A percentile compares a stretch with the other conserved stretches of the same genome.
phyloP scores from a whole-genome alignment of 495 filamentous ascomycete species.

The Penicillium dipodomyicola region DNA sequence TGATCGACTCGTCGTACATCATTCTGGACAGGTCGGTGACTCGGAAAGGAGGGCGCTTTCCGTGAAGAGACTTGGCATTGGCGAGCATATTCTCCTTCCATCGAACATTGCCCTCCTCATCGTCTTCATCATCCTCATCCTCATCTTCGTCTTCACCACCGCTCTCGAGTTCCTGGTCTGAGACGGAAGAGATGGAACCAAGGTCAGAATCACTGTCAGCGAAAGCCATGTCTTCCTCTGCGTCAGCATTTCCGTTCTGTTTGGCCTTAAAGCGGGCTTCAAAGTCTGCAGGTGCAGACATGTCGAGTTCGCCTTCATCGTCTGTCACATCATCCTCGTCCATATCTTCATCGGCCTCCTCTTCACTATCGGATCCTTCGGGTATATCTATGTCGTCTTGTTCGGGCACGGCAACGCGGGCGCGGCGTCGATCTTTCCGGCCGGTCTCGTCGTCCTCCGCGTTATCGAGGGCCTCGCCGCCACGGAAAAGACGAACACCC shows the following conservation, averaged over 20 bases:
- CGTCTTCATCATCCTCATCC: constrained; percentile 54
- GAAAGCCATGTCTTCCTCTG: constrained; percentile 73
- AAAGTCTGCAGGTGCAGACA: constrained; percentile 44
- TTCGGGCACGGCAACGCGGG: constrained; percentile 57
- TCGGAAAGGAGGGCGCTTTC: constrained; percentile 64
- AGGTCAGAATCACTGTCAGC: constrained; percentile 95
- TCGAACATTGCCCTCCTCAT: constrained; percentile 62
- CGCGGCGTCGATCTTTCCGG: constrained; percentile 66
- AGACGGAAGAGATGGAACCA: constrained; percentile 77
- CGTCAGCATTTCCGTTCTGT: constrained; percentile 41
- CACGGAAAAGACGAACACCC: constrained; percentile 79
- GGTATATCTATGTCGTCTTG: constrained; percentile 53
- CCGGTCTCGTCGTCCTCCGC: constrained; percentile 61
- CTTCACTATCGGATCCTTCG: constrained; percentile 63
- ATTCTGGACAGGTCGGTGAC: constrained; percentile 76
- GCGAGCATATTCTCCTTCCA: constrained; percentile 89
- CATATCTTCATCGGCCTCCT: constrained; percentile 51
- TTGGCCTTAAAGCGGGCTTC: constrained; percentile 42
- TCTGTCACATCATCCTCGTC: constrained; percentile 26
- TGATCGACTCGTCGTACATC: constrained; percentile 82
- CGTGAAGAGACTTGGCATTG: constrained; percentile 70
- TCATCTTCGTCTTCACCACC: constrained; percentile 57
- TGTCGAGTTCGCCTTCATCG: constrained; percentile 40
- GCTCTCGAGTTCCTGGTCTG: constrained; percentile 61
- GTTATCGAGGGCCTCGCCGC: constrained; percentile 65